Conservation (phyloP, 2,329 filamentous ascomycete genomes). For the Aureobasidium sp. region DNA sequence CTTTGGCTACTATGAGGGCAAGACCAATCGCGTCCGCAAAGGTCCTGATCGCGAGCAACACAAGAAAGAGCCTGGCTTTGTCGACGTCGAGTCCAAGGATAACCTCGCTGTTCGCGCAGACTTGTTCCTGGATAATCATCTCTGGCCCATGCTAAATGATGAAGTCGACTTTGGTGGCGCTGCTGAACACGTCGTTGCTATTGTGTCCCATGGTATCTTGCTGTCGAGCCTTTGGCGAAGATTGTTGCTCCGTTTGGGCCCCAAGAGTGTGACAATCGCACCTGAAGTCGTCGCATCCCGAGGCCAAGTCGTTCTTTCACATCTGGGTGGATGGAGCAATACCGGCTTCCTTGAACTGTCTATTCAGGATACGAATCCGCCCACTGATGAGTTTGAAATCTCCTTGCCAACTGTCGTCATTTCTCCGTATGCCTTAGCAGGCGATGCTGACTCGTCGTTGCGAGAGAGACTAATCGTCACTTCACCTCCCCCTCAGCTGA, state of each 20-base stretch:
- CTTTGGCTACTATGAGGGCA: constrained; percentile 64
- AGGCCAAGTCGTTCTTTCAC: constrained; percentile 36
- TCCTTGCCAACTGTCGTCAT: neutral
- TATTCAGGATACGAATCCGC: neutral
- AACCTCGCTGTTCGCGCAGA: constrained; percentile 58
- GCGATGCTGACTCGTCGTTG: neutral
- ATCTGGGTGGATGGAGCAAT: constrained; percentile 55
- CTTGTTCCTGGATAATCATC: constrained; percentile 55
- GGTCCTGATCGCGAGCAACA: constrained; percentile 31
- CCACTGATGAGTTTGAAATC: neutral
- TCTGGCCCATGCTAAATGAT: constrained; percentile 48
- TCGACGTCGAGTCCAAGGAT: constrained; percentile 58
- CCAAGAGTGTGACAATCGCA: constrained; percentile 35
- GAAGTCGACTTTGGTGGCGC: constrained; percentile 14
- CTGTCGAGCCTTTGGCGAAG: constrained; percentile 59
- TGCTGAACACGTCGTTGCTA: constrained; percentile 41
- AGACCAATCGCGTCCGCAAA: constrained; percentile 41
- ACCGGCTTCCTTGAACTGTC: constrained; percentile 49
- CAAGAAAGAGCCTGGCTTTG: constrained; percentile 35
- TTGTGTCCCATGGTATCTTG: constrained; percentile 80
- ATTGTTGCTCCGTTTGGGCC: constrained; percentile 48
- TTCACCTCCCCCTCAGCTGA: neutral
- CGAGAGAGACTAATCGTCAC: neutral
- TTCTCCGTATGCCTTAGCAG: neutral
- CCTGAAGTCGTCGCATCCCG: constrained; percentile 32